Conservation (phyloP, 208 protist species). For the Herpetomonas samuelpessoai region DNA sequence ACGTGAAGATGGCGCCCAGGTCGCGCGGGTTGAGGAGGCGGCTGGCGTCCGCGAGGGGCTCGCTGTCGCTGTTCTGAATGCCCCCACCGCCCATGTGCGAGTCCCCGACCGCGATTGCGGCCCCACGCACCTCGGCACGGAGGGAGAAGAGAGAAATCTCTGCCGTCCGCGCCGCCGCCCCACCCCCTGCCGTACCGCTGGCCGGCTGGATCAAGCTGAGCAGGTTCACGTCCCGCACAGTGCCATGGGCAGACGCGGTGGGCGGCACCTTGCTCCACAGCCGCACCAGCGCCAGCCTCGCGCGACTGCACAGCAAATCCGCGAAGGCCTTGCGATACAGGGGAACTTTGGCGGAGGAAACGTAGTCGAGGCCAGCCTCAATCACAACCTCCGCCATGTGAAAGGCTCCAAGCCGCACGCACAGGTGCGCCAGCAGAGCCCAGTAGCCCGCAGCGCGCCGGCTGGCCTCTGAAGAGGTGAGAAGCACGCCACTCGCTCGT, state of each 20-base stretch:
- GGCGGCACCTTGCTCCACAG: slow-evolving; percentile 6
- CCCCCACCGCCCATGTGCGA: slow-evolving; percentile 2
- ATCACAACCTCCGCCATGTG: slow-evolving; percentile 44
- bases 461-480: slow-evolving; percentile 24
- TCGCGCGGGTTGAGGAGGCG: neutral
- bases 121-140: neutral
- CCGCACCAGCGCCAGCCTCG: slow-evolving; percentile 19
- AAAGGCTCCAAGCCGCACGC: slow-evolving; percentile 32
- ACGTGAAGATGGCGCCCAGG: slow-evolving; percentile 28
- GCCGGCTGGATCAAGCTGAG: slow-evolving; percentile 17
- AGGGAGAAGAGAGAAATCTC: neutral
- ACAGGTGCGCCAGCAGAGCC: slow-evolving; percentile 54
- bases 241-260: neutral
- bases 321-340: slow-evolving; percentile 36
- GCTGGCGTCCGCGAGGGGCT: neutral
- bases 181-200: neutral
- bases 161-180: neutral
- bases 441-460: slow-evolving; percentile 52
- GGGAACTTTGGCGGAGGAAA: slow-evolving; percentile 14
- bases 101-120: neutral
- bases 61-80: no score
- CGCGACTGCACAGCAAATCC: slow-evolving; percentile 50
- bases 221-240: slow-evolving; percentile 35
- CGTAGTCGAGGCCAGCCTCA: slow-evolving; percentile 38
- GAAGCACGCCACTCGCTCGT: neutral